These are phyloP conservation scores for Acarospora socialis DNA, from an alignment of 2,329 filamentous ascomycete genomes.

Conservation along the genomic window DNA sequence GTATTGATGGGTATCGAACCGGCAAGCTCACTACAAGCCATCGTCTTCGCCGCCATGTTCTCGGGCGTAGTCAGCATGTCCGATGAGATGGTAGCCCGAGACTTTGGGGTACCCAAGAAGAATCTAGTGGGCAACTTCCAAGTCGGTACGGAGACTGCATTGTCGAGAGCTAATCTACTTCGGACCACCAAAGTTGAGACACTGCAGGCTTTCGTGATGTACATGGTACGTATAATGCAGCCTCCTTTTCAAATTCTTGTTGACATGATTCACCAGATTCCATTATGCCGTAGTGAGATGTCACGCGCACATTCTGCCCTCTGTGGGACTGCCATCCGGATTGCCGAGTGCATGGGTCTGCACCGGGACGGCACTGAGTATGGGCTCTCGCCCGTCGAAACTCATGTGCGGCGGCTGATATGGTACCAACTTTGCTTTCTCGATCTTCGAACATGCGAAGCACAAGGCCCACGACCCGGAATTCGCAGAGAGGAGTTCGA, in stretches of 20 bases:
- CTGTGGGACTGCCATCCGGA: slow-evolving; percentile 54
- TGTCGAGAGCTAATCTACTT: slow-evolving; percentile 56
- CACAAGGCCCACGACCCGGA: slow-evolving; percentile 55
- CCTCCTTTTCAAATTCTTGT: slow-evolving; percentile 7
- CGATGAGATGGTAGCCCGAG: slow-evolving; percentile 35
- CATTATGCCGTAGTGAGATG: slow-evolving; percentile 56
- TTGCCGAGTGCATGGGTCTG: slow-evolving; percentile 65
- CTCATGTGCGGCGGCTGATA: slow-evolving; percentile 54
- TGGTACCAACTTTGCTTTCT: slow-evolving; percentile 71
- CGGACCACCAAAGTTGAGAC: slow-evolving; percentile 59
- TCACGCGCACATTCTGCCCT: slow-evolving; percentile 61
- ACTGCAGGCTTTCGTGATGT: slow-evolving; percentile 64
- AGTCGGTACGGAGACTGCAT: slow-evolving; percentile 50
- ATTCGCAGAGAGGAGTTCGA: slow-evolving; percentile 65
- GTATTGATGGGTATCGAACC: slow-evolving; percentile 47
- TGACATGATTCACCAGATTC: slow-evolving; percentile 37
- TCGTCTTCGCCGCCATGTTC: slow-evolving; percentile 57
- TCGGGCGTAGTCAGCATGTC: slow-evolving; percentile 53
- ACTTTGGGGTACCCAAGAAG: slow-evolving; percentile 43
- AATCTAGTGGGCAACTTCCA: slow-evolving; percentile 49
- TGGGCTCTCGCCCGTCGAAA: slow-evolving; percentile 51
- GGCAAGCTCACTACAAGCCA: slow-evolving; percentile 47
- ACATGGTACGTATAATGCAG: slow-evolving; percentile 40
- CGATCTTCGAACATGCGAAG: slow-evolving; percentile 60
- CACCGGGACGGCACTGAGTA: slow-evolving; percentile 57